Percentiles rank a stretch among this genome's conserved stretches.
Conservation (phyloP, 768 basidiomycete species). For the Tulasnella sp. region DNA sequence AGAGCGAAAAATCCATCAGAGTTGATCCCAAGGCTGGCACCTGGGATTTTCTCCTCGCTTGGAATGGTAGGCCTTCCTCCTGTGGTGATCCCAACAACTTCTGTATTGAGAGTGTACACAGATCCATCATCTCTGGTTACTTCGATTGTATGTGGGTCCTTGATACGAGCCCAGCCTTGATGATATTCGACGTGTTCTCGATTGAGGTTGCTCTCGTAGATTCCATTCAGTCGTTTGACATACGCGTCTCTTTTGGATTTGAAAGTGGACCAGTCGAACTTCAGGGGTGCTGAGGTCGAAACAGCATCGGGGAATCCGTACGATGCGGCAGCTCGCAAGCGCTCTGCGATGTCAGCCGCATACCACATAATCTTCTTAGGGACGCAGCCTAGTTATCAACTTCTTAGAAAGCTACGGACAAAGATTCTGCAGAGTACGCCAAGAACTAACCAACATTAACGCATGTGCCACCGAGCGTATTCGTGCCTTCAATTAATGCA, state of each 20-base stretch:
- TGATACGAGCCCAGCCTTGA: conserved; percentile 60
- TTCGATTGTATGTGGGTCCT: conserved; percentile 55
- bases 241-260: conserved; percentile 94
- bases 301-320: conserved; percentile 35
- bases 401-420: conserved; percentile 3
- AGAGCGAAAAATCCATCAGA: conserved; percentile 97
- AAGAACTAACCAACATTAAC: conserved; percentile 65
- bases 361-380: conserved; percentile 99
- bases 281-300: conserved; percentile 31
- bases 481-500: conserved; percentile 69
- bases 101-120: conserved; percentile 58
- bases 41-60: conserved; percentile 65
- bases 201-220: conserved; percentile 80
- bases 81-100: conserved; percentile 71
- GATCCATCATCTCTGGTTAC: conserved; percentile 52
- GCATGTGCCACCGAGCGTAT: conserved; percentile 81
- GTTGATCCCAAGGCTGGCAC: conserved; percentile 78
- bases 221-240: conserved; percentile 74
- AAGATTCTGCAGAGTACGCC: background rate
- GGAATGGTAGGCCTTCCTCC: conserved; percentile 80
- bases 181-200: conserved; percentile 84
- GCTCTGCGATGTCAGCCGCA: conserved; percentile 80
- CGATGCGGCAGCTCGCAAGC: conserved; percentile 61
- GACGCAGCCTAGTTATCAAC: conserved; percentile 61
- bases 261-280: conserved; percentile 82